Evolutionary conservation across 2,329 filamentous ascomycete species (phyloP).

Genomic region (Penicillium sp.): DNA sequence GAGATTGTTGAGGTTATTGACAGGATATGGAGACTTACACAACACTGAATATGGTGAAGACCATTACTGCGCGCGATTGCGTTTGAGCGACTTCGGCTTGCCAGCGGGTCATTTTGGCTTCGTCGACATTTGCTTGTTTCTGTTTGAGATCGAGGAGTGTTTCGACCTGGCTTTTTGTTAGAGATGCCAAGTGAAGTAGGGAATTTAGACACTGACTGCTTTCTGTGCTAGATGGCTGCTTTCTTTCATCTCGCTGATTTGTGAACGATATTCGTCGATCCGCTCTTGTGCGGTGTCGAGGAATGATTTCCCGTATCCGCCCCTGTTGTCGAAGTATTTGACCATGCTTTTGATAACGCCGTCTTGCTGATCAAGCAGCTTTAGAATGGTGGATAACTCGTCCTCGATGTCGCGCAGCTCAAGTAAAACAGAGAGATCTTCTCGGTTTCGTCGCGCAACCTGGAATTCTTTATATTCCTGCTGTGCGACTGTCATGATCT

Average conservation of each 20-base stretch:
- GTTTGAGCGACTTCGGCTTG: slow-evolving; percentile 62
- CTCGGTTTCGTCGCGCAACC: slow-evolving; percentile 58
- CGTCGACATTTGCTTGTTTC: slow-evolving; percentile 64
- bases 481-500: slow-evolving; percentile 32
- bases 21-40: slow-evolving; percentile 40
- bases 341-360: slow-evolving; percentile 46
- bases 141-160: slow-evolving; percentile 67
- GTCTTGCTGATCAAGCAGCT: slow-evolving; percentile 59
- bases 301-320: slow-evolving; percentile 49
- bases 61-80: slow-evolving; percentile 62
- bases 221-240: slow-evolving; percentile 59
- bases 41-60: slow-evolving; percentile 60
- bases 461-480: slow-evolving; percentile 47
- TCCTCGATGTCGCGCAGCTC: slow-evolving; percentile 65
- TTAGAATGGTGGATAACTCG: slow-evolving; percentile 57
- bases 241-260: slow-evolving; percentile 57
- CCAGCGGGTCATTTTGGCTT: slow-evolving; percentile 61
- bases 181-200: too few relatives aligned
- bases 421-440: slow-evolving; percentile 61
- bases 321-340: slow-evolving; percentile 30
- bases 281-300: slow-evolving; percentile 54
- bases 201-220: slow-evolving; percentile 51
- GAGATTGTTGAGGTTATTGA: not conserved
- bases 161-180: slow-evolving; percentile 49
- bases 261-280: slow-evolving; percentile 55